Conservation (phyloP, 225 moss, liverwort and hornwort species). For the Bryoerythrophyllum caledonicum region DNA sequence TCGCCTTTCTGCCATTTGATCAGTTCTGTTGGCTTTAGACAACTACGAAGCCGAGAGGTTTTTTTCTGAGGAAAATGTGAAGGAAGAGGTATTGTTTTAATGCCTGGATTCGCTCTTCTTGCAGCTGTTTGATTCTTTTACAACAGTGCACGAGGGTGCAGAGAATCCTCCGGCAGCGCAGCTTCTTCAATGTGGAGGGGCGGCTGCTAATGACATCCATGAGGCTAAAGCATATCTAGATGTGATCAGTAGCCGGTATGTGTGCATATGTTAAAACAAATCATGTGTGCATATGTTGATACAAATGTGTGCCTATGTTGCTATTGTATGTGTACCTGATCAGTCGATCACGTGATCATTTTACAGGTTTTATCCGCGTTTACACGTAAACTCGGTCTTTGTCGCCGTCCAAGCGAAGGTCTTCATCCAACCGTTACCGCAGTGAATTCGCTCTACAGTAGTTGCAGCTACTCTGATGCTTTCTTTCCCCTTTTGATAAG, state of each 20-base stretch:
- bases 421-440: slow-evolving; percentile 8
- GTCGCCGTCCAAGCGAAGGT: slow-evolving; percentile 71
- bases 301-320: background rate
- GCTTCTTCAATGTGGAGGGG: slow-evolving; percentile 44
- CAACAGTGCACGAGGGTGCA: slow-evolving; percentile 30
- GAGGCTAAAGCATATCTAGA: slow-evolving; percentile 29
- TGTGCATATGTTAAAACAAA: background rate
- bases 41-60: background rate
- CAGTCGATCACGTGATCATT: background rate
- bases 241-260: slow-evolving; percentile 45
- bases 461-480: background rate
- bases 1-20: too few relatives aligned
- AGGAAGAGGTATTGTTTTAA: slow-evolving; percentile 6
- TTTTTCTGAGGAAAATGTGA: slow-evolving; percentile 2
- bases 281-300: slow-evolving; percentile 19
- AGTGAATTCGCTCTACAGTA: slow-evolving; percentile 23
- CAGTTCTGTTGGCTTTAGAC: too few relatives aligned
- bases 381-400: slow-evolving; percentile 42
- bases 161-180: slow-evolving; percentile 23
- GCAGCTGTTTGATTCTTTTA: slow-evolving; percentile 54
- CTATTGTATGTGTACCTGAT: slow-evolving; percentile 19
- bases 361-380: slow-evolving; percentile 76
- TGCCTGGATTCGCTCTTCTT: slow-evolving; percentile 20
- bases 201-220: slow-evolving; percentile 29
- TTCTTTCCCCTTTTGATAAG: background rate